Evolutionary conservation across 306 rosid genomes (phyloP), one percentile per base, ranked within the genome.

Genomic region (Lupinus albus): DNA sequence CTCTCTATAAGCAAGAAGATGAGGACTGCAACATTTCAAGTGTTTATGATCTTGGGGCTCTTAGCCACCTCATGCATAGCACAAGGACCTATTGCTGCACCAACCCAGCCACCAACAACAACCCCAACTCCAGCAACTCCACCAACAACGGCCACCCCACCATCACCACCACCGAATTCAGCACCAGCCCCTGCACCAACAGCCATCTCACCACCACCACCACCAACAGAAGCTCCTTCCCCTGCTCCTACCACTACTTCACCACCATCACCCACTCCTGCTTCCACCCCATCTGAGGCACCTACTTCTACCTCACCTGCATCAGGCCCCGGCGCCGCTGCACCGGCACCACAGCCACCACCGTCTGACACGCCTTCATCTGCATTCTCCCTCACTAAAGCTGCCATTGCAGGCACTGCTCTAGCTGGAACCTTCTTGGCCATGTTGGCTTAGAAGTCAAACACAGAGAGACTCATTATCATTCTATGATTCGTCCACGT

Each of bases 1-100:
- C n/a, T n/a, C n/a, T n/a, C n/a, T n/a, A n/a, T 51, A 13, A 42
- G 14, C 6, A 5, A 35, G 12, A 57, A 70, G 2, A 92, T 87
- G 96, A 84, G 79, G 72, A 79, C 52, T 18, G 8, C 41, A 25
- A 70, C 73, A 9, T 10, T 88, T 16, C 81, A 82, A 66, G 21
- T 84, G 57, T 38, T 93, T 9, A 28, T 93, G 39, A 21, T 93
- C 51, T 73, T 88, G 1, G 86, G 82, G 10, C 84, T 89, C 6
- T 71, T 93, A 57, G 97, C 88, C 55, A 61, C 88, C 4, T 79
- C 94, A 0, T 84, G 82, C 78, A 16, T 88, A 36, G 98, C 97
- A 1, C 98, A 93, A 55, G 84, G 96, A 18, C 98, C 98, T 0
- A 38, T 72, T 0, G 56, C 62, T 0, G 71, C 97, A 36, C 94